These are phyloP conservation scores for Starmerella cellae DNA, from an alignment of 805 yeast species.

Conservation along the genomic window DNA sequence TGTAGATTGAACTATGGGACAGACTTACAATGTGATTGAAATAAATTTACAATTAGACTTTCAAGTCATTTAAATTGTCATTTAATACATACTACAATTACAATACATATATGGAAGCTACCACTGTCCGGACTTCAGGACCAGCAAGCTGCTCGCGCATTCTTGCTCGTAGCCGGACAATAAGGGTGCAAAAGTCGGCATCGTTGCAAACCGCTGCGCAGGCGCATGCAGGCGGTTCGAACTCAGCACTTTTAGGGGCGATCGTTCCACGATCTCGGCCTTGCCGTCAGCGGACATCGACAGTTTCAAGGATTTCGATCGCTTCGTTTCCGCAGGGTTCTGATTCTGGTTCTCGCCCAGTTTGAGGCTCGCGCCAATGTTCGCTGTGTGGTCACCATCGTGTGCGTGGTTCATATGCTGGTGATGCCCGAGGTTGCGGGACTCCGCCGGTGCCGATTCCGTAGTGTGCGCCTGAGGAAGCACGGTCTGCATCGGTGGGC, in stretches of 20 bases:
- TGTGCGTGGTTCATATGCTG: neutral
- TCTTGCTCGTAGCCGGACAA: constrained; percentile 22
- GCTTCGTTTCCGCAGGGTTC: neutral
- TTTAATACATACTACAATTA: neutral
- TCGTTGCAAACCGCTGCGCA: constrained; percentile 13
- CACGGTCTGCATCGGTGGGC: neutral
- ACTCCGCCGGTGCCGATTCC: neutral
- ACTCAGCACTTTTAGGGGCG: constrained; percentile 19
- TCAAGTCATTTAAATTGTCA: neutral
- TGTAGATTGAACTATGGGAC: too few relatives aligned
- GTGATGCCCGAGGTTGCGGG: neutral
- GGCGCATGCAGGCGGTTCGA: constrained; percentile 5
- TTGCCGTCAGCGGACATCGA: constrained; percentile 31
- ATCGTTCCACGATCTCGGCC: constrained; percentile 28
- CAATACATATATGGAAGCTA: neutral
- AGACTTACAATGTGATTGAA: too few relatives aligned
- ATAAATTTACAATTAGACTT: neutral
- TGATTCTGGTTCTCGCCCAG: too few relatives aligned
- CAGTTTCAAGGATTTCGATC: constrained; percentile 21
- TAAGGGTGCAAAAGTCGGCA: constrained; percentile 14
- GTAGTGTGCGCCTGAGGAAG: neutral
- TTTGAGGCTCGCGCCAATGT: neutral
- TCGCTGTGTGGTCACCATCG: neutral
- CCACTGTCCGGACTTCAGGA: constrained; percentile 25
- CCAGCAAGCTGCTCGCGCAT: constrained; percentile 27